These are phyloP conservation scores for Fusarium sp. DNA, from an alignment of 2,329 filamentous ascomycete species.

Conservation along the genomic window DNA sequence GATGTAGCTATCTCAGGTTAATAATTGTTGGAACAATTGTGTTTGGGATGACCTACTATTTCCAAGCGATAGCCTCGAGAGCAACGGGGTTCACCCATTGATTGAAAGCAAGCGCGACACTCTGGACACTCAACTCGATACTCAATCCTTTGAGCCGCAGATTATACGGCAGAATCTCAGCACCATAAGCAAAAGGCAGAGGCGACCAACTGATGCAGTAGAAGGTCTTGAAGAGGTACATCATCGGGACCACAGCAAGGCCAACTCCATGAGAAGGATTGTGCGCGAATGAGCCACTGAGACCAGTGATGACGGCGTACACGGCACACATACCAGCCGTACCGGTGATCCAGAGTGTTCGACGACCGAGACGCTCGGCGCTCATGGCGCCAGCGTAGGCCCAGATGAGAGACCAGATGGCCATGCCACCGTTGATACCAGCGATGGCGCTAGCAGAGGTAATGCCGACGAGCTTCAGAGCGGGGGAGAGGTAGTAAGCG, in stretches of 20 bases:
- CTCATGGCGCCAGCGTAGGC: conserved; percentile 26
- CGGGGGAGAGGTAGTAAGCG: conserved; percentile 70
- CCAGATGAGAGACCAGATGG: conserved; percentile 31
- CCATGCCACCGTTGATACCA: conserved; percentile 38
- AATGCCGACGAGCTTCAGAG: conserved; percentile 51
- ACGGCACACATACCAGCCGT: conserved; percentile 20
- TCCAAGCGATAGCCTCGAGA: conserved; percentile 39
- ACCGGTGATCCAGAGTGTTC: conserved; percentile 27
- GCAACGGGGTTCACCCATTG: conserved; percentile 43
- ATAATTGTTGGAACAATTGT: no score
- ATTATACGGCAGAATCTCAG: conserved; percentile 46
- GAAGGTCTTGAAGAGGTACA: conserved; percentile 36
- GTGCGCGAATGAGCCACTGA: conserved; percentile 15
- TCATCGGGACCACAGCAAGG: conserved; percentile 25
- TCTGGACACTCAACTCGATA: conserved; percentile 30
- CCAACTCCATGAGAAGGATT: conserved; percentile 21
- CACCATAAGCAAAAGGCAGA: conserved; percentile 41
- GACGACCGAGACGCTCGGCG: conserved; percentile 25
- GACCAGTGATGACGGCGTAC: conserved; percentile 21
- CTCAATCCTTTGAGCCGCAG: conserved; percentile 45
- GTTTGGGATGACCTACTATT: conserved; percentile 24
- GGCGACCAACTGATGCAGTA: conserved; percentile 46
- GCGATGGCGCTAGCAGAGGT: conserved; percentile 12
- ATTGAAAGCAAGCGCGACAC: conserved; percentile 39
- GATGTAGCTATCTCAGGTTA: conserved; percentile 10